A percentile compares a stretch with the other conserved stretches of the same genome.
phyloP scores from a whole-genome alignment of 768 basidiomycete species.

The Termitomyces sp. region DNA sequence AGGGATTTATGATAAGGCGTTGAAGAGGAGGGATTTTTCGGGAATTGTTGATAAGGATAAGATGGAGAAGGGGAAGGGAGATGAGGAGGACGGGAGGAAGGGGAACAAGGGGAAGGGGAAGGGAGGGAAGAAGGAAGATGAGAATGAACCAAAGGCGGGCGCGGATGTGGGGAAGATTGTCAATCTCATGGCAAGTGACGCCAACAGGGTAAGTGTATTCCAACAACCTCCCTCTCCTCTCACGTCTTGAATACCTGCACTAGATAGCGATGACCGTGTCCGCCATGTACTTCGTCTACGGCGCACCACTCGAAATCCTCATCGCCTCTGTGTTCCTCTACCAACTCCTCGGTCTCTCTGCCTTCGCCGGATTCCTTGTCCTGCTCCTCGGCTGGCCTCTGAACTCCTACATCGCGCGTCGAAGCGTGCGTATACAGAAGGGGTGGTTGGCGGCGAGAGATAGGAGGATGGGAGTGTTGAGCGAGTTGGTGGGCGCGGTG shows the following conservation, averaged over 20 bases:
- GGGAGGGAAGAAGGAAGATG: conserved; percentile 24
- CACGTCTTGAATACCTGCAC: too few relatives aligned
- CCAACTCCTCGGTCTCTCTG: conserved; percentile 62
- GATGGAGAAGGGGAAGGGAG: conserved; percentile 29
- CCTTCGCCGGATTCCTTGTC: conserved; percentile 73
- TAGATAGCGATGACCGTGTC: conserved; percentile 51
- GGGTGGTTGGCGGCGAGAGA: conserved; percentile 59
- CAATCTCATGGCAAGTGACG: conserved; percentile 82
- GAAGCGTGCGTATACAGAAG: conserved; percentile 57
- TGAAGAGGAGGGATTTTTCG: conserved; percentile 79
- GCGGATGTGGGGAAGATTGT: conserved; percentile 90
- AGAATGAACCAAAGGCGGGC: conserved; percentile 60
- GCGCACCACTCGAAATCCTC: conserved; percentile 73
- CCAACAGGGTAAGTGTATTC: conserved; percentile 39
- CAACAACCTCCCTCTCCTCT: not conserved
- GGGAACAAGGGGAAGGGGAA: not conserved
- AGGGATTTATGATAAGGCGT: conserved; percentile 81
- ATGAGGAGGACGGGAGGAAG: conserved; percentile 23
- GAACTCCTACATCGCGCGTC: conserved; percentile 59
- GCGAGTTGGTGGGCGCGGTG: conserved; percentile 70
- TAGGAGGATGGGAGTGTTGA: conserved; percentile 72
- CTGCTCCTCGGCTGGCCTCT: conserved; percentile 64
- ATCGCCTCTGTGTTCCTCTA: conserved; percentile 74
- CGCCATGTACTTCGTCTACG: conserved; percentile 61
- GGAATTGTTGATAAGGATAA: conserved; percentile 58